phyloP scores from a whole-genome alignment of 345 rosid species.

The Cardiospermum halicacabum region DNA sequence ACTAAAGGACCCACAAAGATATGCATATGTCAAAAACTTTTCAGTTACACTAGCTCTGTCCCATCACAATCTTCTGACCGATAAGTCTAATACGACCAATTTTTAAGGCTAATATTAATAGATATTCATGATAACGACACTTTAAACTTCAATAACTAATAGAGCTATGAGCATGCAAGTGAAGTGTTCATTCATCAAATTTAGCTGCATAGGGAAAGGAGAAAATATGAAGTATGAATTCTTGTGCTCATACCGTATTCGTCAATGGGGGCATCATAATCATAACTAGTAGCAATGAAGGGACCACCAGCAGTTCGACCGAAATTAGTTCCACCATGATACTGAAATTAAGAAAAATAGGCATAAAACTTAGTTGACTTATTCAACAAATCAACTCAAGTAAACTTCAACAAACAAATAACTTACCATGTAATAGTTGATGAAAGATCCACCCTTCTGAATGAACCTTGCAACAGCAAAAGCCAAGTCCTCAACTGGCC shows the following conservation, averaged over 20 bases:
- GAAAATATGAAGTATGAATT: neutral
- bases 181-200: no score
- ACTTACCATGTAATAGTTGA: conserved; percentile 93
- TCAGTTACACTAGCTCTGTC: conserved; percentile 6
- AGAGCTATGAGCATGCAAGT: no score
- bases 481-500: conserved; percentile 96
- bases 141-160: no score
- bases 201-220: no score
- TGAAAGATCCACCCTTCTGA: conserved; percentile 92
- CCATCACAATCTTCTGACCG: conserved; percentile 7
- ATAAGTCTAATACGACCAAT: neutral
- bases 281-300: conserved; percentile 97
- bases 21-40: conserved; percentile 5
- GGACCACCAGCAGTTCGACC: conserved; percentile 99
- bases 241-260: conserved; percentile 82
- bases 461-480: conserved; percentile 94
- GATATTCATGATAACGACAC: neutral
- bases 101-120: neutral
- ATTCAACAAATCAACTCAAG: conserved; percentile 11
- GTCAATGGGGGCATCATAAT: conserved; percentile 94
- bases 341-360: conserved; percentile 41
- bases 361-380: conserved; percentile 17
- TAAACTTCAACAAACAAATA: conserved; percentile 5
- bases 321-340: conserved; percentile 98
- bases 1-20: conserved; percentile 16